phyloP scores from a whole-genome alignment of 1,284 basidiomycete genomes.

The Trichosporon sp. region DNA sequence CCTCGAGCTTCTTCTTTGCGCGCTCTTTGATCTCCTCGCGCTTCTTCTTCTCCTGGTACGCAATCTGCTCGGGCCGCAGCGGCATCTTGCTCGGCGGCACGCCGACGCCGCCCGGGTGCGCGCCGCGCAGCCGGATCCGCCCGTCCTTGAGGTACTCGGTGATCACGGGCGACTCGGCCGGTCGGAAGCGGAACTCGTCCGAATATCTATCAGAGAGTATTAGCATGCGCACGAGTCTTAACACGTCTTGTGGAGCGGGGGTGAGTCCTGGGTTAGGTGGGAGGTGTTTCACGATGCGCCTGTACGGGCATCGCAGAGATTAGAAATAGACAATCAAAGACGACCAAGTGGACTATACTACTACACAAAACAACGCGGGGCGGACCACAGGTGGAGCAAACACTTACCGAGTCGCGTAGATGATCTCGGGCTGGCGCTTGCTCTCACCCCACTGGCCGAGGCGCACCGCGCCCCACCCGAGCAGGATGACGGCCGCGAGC shows the following conservation, averaged over 20 bases:
- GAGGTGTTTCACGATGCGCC: neutral
- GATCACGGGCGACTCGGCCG: conserved; percentile 50
- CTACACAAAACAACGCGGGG: neutral
- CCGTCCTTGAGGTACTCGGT: conserved; percentile 50
- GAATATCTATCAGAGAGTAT: conserved; percentile 40
- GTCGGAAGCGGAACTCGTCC: conserved; percentile 50
- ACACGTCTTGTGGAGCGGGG: neutral
- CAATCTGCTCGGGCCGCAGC: conserved; percentile 1
- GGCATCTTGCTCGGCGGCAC: conserved; percentile 30
- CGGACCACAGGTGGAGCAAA: neutral
- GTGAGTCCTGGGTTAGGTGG: neutral
- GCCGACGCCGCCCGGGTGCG: conserved; percentile 45
- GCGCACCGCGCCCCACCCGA: conserved; percentile 37
- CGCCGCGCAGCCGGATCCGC: conserved; percentile 47
- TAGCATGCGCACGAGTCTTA: neutral
- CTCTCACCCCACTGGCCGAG: conserved; percentile 20
- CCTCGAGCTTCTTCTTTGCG: conserved; percentile 14
- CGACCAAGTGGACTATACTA: neutral
- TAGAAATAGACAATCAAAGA: neutral
- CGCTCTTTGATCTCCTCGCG: conserved; percentile 7
- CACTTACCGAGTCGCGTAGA: conserved; percentile 48
- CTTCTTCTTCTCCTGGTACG: conserved; percentile 3
- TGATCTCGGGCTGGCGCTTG: conserved; percentile 36
- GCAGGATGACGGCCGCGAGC: conserved; percentile 31
- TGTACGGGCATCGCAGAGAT: too few relatives aligned